Percentiles rank a stretch among this genome's conserved stretches.
These are phyloP conservation scores for Microdochium nivale DNA, from an alignment of 2,329 filamentous ascomycete genomes.

Conservation along the genomic window DNA sequence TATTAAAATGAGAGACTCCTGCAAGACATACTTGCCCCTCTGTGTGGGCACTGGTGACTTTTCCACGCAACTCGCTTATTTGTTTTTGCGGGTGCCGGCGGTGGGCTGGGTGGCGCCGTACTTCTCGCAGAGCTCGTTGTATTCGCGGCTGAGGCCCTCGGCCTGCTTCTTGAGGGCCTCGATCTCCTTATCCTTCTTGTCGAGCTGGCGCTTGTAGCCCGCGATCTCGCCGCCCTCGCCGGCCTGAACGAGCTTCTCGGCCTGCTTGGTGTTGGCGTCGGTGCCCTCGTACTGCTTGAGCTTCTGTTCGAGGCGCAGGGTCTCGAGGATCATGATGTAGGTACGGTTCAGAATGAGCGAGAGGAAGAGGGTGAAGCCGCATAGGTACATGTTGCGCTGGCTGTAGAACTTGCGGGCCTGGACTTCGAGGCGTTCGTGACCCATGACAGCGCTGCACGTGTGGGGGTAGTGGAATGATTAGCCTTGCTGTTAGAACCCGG, in stretches of 20 bases:
- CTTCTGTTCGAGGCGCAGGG: constrained; percentile 85
- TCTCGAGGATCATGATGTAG: constrained; percentile 93
- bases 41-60: background rate
- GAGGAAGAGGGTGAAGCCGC: constrained; percentile 97
- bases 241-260: constrained; percentile 61
- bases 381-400: constrained; percentile 99
- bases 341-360: constrained; percentile 98
- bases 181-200: constrained; percentile 74
- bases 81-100: constrained; percentile 49
- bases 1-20: too few relatives aligned
- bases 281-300: constrained; percentile 71
- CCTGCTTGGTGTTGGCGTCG: constrained; percentile 53
- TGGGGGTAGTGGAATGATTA: constrained; percentile 11
- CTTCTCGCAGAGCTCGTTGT: constrained; percentile 78
- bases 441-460: constrained; percentile 53
- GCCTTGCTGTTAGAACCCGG: background rate
- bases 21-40: background rate
- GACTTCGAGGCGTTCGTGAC: constrained; percentile 93
- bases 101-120: constrained; percentile 51
- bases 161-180: constrained; percentile 89
- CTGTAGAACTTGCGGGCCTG: constrained; percentile 99
- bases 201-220: constrained; percentile 60
- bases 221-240: constrained; percentile 71
- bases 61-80: constrained; percentile 20
- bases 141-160: constrained; percentile 74